Evolutionary conservation across 2,329 filamentous ascomycete genomes (phyloP), one percentile per base, ranked within the genome.

Genomic region (Akanthomyces lecanii): DNA sequence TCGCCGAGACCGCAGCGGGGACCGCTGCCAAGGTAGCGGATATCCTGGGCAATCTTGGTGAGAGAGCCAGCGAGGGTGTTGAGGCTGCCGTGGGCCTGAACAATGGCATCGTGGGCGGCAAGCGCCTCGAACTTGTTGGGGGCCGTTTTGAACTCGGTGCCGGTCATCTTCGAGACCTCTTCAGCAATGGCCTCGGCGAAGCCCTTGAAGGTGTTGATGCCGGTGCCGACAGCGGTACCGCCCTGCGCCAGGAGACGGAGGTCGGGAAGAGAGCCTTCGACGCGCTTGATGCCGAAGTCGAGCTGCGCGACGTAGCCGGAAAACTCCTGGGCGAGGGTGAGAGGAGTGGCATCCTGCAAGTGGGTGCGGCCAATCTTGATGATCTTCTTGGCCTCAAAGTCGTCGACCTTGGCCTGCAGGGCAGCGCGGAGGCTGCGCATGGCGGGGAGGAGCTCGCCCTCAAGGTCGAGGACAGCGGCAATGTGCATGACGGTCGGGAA

Each of bases 401-500:
- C 86, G 71, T 96, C 88, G 48, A 91, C 88, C 86, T 98, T 98
- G 76, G 85, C 84, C 81, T 97, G 89, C 65, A 99, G 83, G 56
- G 92, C 92, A 66, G 89, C 83, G 67, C 92, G 89, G 63, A 99
- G 86, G 77, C 86, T 92, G 77, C 83, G 88, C 66, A 98, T 83
- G 55, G 92, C 84, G 45, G 95, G 95, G 21, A 98, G 79, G 52
- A 99, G 88, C 70, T 89, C 85, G 73, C 89, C 84, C 80, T 97
- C 92, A 65, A 97, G 84, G 78, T 98, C 95, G 65, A 98, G 85
- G 55, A 98, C 93, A 67, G 94, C 94, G 65, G 95, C 94, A 75
- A 99, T 97, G 84, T 98, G 95, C 95, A 99, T 99, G 75, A 97
- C 95, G 69, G 95, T 98, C 48, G 95, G 95, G 86, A 99, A 99